Base-by-base conservation (phyloP, 148 eudicot species). In the Chenopodium suecicum region DNA sequence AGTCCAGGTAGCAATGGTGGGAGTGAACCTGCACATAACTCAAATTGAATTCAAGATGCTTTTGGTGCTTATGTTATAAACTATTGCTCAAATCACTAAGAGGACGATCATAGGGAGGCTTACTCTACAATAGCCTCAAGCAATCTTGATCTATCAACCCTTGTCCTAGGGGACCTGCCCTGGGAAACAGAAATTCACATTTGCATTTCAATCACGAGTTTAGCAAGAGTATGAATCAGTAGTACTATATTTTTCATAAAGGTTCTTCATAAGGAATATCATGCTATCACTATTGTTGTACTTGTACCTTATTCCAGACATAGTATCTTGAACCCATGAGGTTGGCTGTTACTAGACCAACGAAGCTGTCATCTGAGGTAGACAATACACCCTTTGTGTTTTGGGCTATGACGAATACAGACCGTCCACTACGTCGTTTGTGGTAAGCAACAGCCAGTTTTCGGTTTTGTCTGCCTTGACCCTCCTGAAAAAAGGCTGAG, bases 401-500 rank as follows among this genome's bases (percentile, higher is more conserved):
- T 82, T 90, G 94, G 70, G 98, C 95, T 52, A 94, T 84, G 20
- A 85, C 78, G 83, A 94, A 94, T 78, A 86, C 84, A 0, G 98
- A 93, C 77, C 95, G 91, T 41, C 99, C 98, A 74, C 82, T 88
- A 22, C 85, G 93, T 74, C 97, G 79, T 77, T 82, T 86, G 82
- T 92, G 98, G 83, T 87, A 90, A 67, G 97, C 99, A 31, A 96
- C 88, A 12, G 98, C 99, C 50, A 96, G 97, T 78, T 96, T 94
- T 66, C 99, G 86, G 62, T 96, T 90, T 76, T 91, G 94, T 82
- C 99, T 50, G 34, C 99, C 99, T 77, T 94, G 86, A 12, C 99
- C 99, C 88, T 96, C 99, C 99, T 96, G 80, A 27, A 52, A 17
- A 16, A 23, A 66, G 69, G 23, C 52, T 60, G 41, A 72, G 14